Conservation (phyloP, 306 rosid genomes). For the Quercus variabilis region DNA sequence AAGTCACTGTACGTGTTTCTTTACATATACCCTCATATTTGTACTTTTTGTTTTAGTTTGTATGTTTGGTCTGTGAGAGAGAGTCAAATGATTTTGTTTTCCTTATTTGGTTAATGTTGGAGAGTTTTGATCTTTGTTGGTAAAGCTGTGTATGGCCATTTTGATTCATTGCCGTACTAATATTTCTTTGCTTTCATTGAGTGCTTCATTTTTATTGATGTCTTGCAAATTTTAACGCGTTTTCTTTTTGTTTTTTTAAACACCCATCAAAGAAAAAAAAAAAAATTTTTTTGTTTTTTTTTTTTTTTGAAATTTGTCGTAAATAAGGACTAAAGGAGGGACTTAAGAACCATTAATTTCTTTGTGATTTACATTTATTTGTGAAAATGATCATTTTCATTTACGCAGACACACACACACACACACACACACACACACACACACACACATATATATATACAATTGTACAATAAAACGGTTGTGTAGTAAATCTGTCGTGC, state of each 20-base stretch:
- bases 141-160: neutral
- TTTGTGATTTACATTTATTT: neutral
- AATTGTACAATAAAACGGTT: neutral
- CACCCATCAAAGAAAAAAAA: too few species aligned
- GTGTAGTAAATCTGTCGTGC: neutral
- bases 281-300: too few species aligned
- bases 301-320: neutral
- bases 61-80: conserved; percentile 4
- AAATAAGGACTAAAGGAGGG: neutral
- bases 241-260: neutral
- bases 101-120: neutral
- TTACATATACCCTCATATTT: neutral
- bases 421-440: too few species aligned
- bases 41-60: neutral
- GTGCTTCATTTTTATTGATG: neutral
- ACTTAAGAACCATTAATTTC: neutral
- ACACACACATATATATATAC: too few species aligned
- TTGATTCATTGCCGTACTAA: neutral
- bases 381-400: neutral
- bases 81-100: neutral
- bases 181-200: neutral
- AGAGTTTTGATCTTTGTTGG: neutral
- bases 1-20: conserved; percentile 55
- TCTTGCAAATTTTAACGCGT: neutral
- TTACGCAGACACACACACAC: too few species aligned